Conservation (phyloP, 169 alveolate genomes). For the Plasmodium falciparum region DNA sequence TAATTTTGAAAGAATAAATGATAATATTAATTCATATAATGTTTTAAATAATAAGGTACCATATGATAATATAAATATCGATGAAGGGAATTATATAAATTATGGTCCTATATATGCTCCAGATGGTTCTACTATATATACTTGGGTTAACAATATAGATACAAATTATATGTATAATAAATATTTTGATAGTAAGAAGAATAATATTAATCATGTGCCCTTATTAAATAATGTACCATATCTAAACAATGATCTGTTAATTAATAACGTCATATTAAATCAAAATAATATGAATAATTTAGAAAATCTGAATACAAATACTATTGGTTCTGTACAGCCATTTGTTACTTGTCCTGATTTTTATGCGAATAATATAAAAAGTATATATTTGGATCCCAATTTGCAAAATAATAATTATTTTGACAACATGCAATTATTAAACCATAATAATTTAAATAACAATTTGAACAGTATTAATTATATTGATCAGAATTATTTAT, state of each 20-base stretch:
- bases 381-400: neutral
- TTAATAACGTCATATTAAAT: conserved; percentile 32
- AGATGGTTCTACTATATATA: too few relatives aligned
- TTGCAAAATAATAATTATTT: neutral
- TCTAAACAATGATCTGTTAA: conserved; percentile 20
- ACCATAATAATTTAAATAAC: neutral
- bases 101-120: too few relatives aligned
- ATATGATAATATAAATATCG: too few relatives aligned
- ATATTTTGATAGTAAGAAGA: too few relatives aligned
- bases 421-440: neutral
- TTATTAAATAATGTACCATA: neutral
- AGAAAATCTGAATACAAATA: neutral
- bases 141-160: too few relatives aligned
- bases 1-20: conserved; percentile 18
- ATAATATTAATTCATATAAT: neutral
- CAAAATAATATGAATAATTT: conserved; percentile 8
- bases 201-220: too few relatives aligned
- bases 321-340: conserved; percentile 4
- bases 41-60: too few relatives aligned
- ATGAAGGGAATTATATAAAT: too few relatives aligned
- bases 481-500: neutral
- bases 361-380: neutral
- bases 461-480: conserved; percentile 3
- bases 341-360: neutral
- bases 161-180: too few relatives aligned